Evolutionary conservation across 176 grass and related monocot genomes (phyloP), one percentile per base, ranked within the genome.

Genomic region (Carex kokanica): DNA sequence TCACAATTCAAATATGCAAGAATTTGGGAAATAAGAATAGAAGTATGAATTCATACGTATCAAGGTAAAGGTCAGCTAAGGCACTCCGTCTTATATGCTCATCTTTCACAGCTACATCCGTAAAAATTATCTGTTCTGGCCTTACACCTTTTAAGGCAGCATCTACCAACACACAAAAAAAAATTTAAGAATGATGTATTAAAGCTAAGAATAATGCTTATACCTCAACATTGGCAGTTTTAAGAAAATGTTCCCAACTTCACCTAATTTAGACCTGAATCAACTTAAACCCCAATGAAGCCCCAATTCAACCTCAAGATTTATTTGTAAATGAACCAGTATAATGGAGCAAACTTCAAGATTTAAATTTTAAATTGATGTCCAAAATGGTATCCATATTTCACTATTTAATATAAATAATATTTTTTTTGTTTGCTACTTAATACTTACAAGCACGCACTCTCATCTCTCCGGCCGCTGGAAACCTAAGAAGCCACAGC

Each of bases 31-130:
- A n/a, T 83, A 38, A 23, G 21, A 72, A 53, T 5, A 85, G 18
- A 74, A 66, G 17, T 21, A 65, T 56, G 86, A 89, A 40, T 79
- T 36, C 91, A 65, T 72, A 97, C 94, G 94, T 97, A 78, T 97
- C 94, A 67, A 97, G 89, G 78, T 91, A 97, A 88, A 97, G 91
- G 73, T 97, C 94, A 56, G 94, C 94, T 81, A 97, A 89, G 69
- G 88, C 71, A 84, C 94, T 91, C 31, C 94, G 94, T 32, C 84
- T 64, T 66, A 97, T 97, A 83, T 97, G 94, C 72, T 97, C 94
- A 86, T 90, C 91, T 86, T 97, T 97, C 81, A 92, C 84, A 71
- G 94, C 94, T 81, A 97, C 94, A n/a, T 97, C 94, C 7, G 94
- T 97, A 81, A 97, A 97, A 80, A 97, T 88, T 64, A 97, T 97